Percentiles rank a stretch among this genome's conserved stretches.
These are phyloP conservation scores for Barnettozyma vustinii DNA, from an alignment of 805 yeast genomes.

Conservation along the genomic window DNA sequence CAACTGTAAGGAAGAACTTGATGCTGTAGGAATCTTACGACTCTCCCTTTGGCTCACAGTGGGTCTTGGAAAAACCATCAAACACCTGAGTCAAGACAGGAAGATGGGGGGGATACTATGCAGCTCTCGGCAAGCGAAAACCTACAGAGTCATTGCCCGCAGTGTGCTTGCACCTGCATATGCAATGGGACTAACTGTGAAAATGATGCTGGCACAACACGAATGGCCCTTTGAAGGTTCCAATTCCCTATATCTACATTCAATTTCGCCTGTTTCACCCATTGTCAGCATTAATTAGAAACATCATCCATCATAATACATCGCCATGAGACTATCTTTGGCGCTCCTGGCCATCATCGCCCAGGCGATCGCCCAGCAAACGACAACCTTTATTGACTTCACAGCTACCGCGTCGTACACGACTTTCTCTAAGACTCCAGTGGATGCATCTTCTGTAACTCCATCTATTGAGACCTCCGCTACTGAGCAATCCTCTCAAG, in stretches of 20 bases:
- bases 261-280: not conserved
- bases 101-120: not conserved
- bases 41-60: too few species aligned
- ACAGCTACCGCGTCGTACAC: slow-evolving; percentile 17
- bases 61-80: too few species aligned
- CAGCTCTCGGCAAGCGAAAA: not conserved
- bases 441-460: slow-evolving; percentile 3
- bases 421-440: slow-evolving; percentile 12
- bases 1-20: too few species aligned
- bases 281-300: not conserved
- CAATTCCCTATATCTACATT: not conserved
- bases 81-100: too few species aligned
- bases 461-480: slow-evolving; percentile 3
- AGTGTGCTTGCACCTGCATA: not conserved
- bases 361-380: slow-evolving; percentile 15
- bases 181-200: not conserved
- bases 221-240: not conserved
- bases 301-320: not conserved
- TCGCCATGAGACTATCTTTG: slow-evolving; percentile 7
- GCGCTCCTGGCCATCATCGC: slow-evolving; percentile 12
- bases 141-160: not conserved
- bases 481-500: not conserved
- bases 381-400: slow-evolving; percentile 18
- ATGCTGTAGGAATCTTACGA: too few species aligned
- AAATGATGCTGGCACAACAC: not conserved